Percentiles rank a stretch among this genome's conserved stretches.
Conservation (phyloP, 2,329 filamentous ascomycete species). For the Trichoderma sp. region DNA sequence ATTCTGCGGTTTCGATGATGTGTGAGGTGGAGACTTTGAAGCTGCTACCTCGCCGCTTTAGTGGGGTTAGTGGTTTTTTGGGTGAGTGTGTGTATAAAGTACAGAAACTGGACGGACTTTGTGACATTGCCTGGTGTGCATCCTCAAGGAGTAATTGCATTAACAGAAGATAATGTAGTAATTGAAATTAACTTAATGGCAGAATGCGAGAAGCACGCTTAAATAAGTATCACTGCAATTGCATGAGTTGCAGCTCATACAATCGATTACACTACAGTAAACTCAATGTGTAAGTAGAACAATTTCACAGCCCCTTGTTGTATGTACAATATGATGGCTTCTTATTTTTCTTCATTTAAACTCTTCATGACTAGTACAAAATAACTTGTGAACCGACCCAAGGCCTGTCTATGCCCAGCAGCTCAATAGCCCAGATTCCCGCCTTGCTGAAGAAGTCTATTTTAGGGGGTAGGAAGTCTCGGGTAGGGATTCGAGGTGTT, state of each 20-base stretch:
- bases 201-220: background rate
- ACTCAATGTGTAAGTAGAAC: background rate
- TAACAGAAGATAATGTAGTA: background rate
- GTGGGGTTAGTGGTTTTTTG: conserved; percentile 13
- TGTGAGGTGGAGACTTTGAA: conserved; percentile 27
- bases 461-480: conserved; percentile 77
- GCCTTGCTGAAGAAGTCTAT: conserved; percentile 31
- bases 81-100: background rate
- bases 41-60: background rate
- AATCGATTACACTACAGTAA: background rate
- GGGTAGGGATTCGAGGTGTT: conserved; percentile 78
- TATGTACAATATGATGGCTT: conserved; percentile 17
- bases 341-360: conserved; percentile 1
- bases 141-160: background rate
- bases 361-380: conserved; percentile 15
- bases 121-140: background rate
- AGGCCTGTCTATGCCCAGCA: background rate
- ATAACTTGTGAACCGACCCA: background rate
- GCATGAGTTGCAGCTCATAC: background rate
- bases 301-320: background rate
- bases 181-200: background rate
- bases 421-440: background rate
- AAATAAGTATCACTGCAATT: background rate
- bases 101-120: background rate
- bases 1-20: conserved; percentile 29